phyloP scores from a whole-genome alignment of 2,329 filamentous ascomycete species.

The Cladosporium sp. region DNA sequence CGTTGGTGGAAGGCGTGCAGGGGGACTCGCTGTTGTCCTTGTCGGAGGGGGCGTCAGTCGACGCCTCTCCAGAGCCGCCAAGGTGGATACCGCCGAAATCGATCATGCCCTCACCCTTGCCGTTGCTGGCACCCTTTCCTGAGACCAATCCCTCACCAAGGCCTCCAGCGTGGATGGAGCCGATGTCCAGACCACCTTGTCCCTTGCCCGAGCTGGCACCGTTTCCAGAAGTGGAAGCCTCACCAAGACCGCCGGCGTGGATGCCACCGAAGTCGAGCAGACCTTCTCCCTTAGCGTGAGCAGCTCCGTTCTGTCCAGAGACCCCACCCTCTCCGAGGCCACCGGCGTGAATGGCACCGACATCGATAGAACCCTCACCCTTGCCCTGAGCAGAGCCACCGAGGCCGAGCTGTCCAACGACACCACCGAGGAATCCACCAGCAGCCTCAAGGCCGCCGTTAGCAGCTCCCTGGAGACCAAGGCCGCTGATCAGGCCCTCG shows the following conservation, averaged over 20 bases:
- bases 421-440: slow-evolving; percentile 16
- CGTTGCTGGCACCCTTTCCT: neutral
- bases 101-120: neutral
- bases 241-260: slow-evolving; percentile 5
- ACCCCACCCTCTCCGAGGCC: neutral
- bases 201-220: neutral
- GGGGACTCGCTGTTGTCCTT: neutral
- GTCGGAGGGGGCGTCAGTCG: too few relatives aligned
- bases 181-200: neutral
- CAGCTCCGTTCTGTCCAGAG: neutral
- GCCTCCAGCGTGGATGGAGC: slow-evolving; percentile 3
- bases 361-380: neutral
- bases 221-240: neutral
- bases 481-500: slow-evolving; percentile 19
- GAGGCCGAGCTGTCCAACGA: slow-evolving; percentile 16
- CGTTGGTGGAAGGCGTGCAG: neutral
- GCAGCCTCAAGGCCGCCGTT: slow-evolving; percentile 11
- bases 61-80: too few relatives aligned
- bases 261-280: neutral
- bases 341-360: slow-evolving; percentile 1
- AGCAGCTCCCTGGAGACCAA: slow-evolving; percentile 14
- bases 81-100: neutral
- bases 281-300: neutral
- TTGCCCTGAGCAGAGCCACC: slow-evolving; percentile 5
- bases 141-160: neutral